These are phyloP conservation scores for Epichloe festucae DNA, from an alignment of 2,329 filamentous ascomycete genomes.

Conservation along the genomic window DNA sequence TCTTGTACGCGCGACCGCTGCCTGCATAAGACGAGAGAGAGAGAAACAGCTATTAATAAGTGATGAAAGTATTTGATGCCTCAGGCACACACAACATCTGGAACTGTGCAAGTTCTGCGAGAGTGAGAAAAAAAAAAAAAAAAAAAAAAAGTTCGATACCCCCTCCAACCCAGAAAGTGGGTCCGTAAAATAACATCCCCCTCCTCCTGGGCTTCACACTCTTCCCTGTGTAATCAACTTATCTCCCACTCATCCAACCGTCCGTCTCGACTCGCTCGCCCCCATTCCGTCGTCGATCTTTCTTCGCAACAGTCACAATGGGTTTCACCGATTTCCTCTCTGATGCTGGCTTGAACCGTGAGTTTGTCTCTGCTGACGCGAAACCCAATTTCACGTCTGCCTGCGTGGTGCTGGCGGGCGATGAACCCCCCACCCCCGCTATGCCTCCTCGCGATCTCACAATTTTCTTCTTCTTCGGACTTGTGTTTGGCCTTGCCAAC, in stretches of 20 bases:
- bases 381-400: not conserved
- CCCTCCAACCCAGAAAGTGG: constrained; percentile 5
- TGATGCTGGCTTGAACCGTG: constrained; percentile 40
- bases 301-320: constrained; percentile 30
- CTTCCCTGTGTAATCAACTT: not conserved
- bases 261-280: not conserved
- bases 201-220: not conserved
- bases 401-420: not conserved
- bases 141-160: constrained; percentile 1
- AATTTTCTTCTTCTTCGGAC: not conserved
- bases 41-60: too few relatives aligned
- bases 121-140: not conserved
- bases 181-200: constrained; percentile 5
- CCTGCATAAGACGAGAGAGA: too few relatives aligned
- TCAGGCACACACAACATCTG: not conserved
- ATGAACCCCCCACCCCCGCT: constrained; percentile 1
- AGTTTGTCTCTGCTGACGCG: constrained; percentile 5
- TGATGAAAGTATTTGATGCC: not conserved
- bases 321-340: constrained; percentile 53
- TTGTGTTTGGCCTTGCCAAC: not conserved
- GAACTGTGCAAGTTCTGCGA: not conserved
- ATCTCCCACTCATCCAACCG: not conserved
- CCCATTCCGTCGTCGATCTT: not conserved
- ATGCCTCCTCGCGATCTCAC: not conserved
- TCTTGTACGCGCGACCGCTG: too few relatives aligned